Evolutionary conservation across 306 rosid genomes (phyloP), one percentile per base, ranked within the genome.

Genomic region (Carpinus fangiana): DNA sequence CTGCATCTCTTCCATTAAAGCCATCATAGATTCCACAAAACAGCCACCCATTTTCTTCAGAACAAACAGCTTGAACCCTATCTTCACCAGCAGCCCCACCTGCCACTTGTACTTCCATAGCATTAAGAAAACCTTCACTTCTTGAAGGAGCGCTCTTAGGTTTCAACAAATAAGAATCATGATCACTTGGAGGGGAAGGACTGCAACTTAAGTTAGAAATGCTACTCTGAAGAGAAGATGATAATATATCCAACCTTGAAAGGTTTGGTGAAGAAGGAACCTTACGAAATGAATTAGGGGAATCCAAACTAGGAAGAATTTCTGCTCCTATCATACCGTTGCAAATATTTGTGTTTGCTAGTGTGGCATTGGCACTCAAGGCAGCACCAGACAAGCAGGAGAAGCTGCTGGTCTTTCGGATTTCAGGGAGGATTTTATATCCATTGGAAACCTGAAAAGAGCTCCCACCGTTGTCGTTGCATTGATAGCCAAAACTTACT

Each of bases 61-160:
- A 96, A 85, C 98, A 96, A 70, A 93, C 98, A 4, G 98, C 99
- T 80, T 96, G 99, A 82, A 96, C 99, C 87, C 99, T 89, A 78
- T 96, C 99, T 86, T 96, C 99, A 70, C 99, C 99, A 23, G 99
- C 99, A 74, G 99, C 98, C 80, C 99, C 99, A 85, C 99, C 99
- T 4, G 97, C 99, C 55, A 96, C 97, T 87, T 96, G 99, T 75
- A 96, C 82, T 86, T 96, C 99, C 76, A 73, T 69, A 26, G 85
- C 87, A 87, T 74, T 91, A 77, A 96, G 97, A 79, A 91, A 96
- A 70, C 94, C 84, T 81, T 93, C 96, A 77, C 84, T 79, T 81
- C 89, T 86, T 4, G 91, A 84, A 73, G 95, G 87, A 75, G 89
- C 90, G 65, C 88, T 89, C 76, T 28, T 56, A 57, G 90, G 82